A percentile compares a stretch with the other conserved stretches of the same genome.
Evolutionary conservation across 345 rosid species (phyloP).

Genomic region (Dovyalis caffra): DNA sequence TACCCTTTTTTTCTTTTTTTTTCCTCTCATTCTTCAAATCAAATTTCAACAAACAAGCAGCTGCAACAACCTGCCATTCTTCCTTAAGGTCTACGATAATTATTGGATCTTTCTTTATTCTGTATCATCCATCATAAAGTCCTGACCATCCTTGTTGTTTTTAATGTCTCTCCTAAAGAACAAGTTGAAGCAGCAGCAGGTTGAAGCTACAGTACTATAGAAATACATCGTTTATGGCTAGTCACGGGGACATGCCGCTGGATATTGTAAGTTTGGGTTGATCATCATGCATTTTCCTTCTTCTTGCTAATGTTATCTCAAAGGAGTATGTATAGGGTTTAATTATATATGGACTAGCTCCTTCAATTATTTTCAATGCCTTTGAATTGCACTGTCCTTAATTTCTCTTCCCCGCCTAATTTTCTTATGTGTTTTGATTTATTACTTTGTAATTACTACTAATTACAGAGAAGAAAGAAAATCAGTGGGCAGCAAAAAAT

Average conservation of each 20-base stretch:
- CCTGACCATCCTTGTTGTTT: conserved; percentile 12
- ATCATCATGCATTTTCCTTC: no score
- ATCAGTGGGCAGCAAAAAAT: conserved; percentile 57
- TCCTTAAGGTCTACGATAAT: conserved; percentile 45
- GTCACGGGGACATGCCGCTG: conserved; percentile 9
- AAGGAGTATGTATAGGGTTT: no score
- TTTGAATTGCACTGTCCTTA: no score
- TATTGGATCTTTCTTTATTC: not conserved
- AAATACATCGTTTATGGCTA: conserved; percentile 27
- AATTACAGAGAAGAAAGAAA: conserved; percentile 63
- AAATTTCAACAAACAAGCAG: conserved; percentile 11
- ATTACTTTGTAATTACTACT: not conserved
- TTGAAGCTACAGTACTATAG: not conserved
- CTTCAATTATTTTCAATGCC: no score
- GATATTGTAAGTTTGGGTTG: conserved; percentile 36
- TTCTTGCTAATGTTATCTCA: not conserved
- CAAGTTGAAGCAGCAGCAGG: not conserved
- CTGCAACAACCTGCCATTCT: conserved; percentile 33
- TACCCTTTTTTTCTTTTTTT: not conserved
- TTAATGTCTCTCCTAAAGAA: conserved; percentile 14
- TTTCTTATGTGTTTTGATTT: not conserved
- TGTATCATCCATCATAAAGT: not conserved
- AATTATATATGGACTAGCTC: not conserved
- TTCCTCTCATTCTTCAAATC: not conserved
- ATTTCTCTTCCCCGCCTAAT: not conserved